Conservation (phyloP, 2,329 filamentous ascomycete genomes). For the Hypoxylon sp. region DNA sequence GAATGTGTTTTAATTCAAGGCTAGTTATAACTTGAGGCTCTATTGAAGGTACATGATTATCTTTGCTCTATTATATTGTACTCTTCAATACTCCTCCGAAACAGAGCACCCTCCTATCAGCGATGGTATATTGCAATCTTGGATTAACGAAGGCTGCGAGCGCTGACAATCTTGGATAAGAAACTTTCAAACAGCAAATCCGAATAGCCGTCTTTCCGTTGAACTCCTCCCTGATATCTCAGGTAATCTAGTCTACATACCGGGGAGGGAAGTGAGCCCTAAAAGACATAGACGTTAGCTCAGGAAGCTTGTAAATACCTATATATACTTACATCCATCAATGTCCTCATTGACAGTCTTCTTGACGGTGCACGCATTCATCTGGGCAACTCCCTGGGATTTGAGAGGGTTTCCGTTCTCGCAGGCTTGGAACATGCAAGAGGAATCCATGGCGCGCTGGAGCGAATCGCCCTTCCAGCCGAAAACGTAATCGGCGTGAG, state of each 20-base stretch:
- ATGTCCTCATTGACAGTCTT: slow-evolving; percentile 49
- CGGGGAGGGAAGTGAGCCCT: slow-evolving; percentile 48
- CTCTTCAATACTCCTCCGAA: background rate
- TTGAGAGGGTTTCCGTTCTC: slow-evolving; percentile 51
- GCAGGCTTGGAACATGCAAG: slow-evolving; percentile 54
- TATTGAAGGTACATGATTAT: slow-evolving; percentile 7
- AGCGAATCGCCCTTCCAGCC: slow-evolving; percentile 55
- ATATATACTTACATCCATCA: slow-evolving; percentile 47
- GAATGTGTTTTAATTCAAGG: background rate
- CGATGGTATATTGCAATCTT: slow-evolving; percentile 8
- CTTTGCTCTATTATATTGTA: slow-evolving; percentile 6
- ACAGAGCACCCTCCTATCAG: slow-evolving; percentile 1
- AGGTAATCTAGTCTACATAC: slow-evolving; percentile 32
- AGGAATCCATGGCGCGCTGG: slow-evolving; percentile 54
- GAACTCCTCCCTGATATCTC: slow-evolving; percentile 12
- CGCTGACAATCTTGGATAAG: background rate
- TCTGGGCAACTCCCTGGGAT: slow-evolving; percentile 49
- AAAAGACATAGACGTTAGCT: slow-evolving; percentile 20
- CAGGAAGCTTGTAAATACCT: background rate
- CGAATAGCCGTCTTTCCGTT: background rate
- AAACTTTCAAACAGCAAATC: slow-evolving; percentile 2
- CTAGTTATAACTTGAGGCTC: background rate
- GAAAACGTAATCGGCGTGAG: slow-evolving; percentile 59
- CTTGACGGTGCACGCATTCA: slow-evolving; percentile 50
- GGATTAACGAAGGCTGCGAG: background rate